phyloP scores from a whole-genome alignment of 2,329 filamentous ascomycete genomes.

The Fusarium citri region DNA sequence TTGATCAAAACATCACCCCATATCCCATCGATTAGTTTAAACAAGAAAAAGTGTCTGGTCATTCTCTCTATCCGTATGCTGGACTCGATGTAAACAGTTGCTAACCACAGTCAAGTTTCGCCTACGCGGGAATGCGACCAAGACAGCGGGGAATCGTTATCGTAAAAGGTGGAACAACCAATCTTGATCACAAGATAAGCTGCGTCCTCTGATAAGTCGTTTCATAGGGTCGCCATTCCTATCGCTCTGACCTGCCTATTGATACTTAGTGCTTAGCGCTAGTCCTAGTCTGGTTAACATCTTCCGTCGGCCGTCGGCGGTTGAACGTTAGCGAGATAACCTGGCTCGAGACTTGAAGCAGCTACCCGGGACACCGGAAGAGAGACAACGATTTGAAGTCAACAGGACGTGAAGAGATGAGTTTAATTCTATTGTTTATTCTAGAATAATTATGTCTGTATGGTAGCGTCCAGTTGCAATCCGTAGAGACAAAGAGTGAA shows the following conservation, averaged over 20 bases:
- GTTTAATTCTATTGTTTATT: no score
- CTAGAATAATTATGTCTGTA: no score
- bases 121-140: no score
- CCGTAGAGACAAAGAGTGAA: no score
- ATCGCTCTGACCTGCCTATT: neutral
- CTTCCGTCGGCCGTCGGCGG: neutral
- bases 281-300: neutral
- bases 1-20: no score
- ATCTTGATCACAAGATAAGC: neutral
- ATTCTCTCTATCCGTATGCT: neutral
- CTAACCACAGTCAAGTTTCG: neutral
- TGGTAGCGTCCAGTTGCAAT: fast-evolving
- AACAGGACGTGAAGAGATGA: neutral
- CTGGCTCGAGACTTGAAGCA: neutral
- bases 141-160: neutral
- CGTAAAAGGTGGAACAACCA: neutral
- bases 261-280: fast-evolving
- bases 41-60: no score
- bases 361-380: neutral
- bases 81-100: no score
- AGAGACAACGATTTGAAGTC: neutral
- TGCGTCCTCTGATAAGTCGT: neutral
- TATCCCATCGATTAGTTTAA: no score
- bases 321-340: neutral
- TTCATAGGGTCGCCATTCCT: neutral